Percentiles rank a stretch among this genome's conserved stretches.
Conservation (phyloP, 139 green algal species). For the Zygnema circumcarinatum region DNA sequence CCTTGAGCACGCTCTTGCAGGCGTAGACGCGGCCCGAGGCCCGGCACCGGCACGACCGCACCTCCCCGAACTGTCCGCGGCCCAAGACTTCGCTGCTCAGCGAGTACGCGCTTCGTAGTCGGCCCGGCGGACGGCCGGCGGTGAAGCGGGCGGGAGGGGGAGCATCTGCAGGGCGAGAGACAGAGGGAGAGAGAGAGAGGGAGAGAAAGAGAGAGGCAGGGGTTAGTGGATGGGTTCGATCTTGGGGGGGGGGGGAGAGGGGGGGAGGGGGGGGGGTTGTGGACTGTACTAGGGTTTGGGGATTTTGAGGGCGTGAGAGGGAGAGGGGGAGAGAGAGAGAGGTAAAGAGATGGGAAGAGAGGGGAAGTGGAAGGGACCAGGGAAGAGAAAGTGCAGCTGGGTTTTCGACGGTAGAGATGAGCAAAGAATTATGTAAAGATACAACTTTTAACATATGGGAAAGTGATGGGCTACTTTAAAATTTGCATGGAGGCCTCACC, state of each 20-base stretch:
- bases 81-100: background rate
- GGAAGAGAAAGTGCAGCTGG: background rate
- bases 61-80: slow-evolving; percentile 37
- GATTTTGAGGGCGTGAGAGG: no score
- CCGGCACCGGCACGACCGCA: background rate
- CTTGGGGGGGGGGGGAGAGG: background rate
- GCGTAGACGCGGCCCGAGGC: slow-evolving; percentile 69
- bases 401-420: no score
- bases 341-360: background rate
- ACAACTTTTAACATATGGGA: no score
- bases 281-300: background rate
- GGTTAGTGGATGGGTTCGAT: background rate
- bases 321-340: background rate
- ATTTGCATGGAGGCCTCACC: no score
- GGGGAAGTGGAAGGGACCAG: background rate
- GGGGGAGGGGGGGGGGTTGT: no score
- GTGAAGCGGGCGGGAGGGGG: background rate
- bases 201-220: background rate
- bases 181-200: background rate
- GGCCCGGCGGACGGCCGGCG: no score
- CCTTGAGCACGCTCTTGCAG: slow-evolving; percentile 92
- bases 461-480: no score
- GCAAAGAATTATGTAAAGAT: no score
- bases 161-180: background rate
- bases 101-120: background rate